Evolutionary conservation across 2,329 filamentous ascomycete genomes (phyloP), one percentile per base, ranked within the genome.

Genomic region (Podosphaera leucotricha): DNA sequence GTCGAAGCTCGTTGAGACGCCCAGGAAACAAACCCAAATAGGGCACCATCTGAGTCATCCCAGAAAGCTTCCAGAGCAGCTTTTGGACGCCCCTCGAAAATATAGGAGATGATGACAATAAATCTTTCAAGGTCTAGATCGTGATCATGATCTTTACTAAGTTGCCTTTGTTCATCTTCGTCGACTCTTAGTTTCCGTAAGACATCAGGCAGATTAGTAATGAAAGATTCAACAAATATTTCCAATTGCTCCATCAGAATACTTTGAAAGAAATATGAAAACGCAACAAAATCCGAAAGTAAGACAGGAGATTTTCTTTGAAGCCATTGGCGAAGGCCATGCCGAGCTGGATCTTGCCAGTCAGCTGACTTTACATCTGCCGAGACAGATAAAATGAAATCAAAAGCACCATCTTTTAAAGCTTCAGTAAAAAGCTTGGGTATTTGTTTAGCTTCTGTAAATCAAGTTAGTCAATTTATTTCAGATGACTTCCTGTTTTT

Each of bases 11-110:
- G 72, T 52, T 84, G 79, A 2, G 90, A 93, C n/a, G 86, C 82
- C 90, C 90, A 98, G 50, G 92, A 82, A 58, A 98, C 70, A 57
- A 98, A 98, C 0, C 90, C 90, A 49, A 86, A 82, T 26, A 98
- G 66, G 52, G 94, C 93, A 56, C 85, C 85, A 54, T 98, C 90
- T 1, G 80, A 76, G 56, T 94, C 86, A 26, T 72, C 72, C 90
- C 90, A 98, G 53, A 95, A 95, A 39, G 77, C 80, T 19, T 58
- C 53, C 55, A 82, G 75, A 8, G 86, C 83, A 21, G 84, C 80
- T 43, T 93, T 83, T 15, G 80, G 73, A 30, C 85, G 78, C 24
- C 79, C 75, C 55, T 95, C 83, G 55, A 87, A 98, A 3, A 85
- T 74, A 56, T 90, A 93, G 3, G 90, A 80, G 47, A 95, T 87